phyloP scores from a whole-genome alignment of 2,329 filamentous ascomycete genomes.

The Beauveria asiatica region DNA sequence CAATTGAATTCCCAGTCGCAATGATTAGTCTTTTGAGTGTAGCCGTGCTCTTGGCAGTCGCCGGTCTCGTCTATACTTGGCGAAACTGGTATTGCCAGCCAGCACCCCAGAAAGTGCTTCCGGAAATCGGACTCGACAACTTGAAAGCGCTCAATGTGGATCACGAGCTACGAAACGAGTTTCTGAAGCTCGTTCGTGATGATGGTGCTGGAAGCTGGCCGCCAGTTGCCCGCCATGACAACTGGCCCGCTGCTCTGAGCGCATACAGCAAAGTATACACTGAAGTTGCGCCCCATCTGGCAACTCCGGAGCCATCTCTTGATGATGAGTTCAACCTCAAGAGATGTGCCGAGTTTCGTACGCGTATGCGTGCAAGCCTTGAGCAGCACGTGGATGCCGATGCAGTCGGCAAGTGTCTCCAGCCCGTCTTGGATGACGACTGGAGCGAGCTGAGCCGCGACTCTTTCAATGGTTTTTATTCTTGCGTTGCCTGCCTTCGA shows the following conservation, averaged over 20 bases:
- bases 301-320: neutral
- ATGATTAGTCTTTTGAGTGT: neutral
- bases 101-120: neutral
- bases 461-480: constrained; percentile 5
- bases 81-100: neutral
- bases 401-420: neutral
- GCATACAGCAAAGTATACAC: neutral
- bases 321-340: neutral
- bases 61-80: neutral
- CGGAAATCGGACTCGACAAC: neutral
- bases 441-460: neutral
- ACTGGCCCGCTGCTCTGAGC: neutral
- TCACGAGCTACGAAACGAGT: neutral
- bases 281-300: neutral
- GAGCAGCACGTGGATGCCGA: neutral
- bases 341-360: neutral
- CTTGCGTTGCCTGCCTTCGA: neutral
- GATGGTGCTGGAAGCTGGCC: constrained; percentile 2
- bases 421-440: neutral
- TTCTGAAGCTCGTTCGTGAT: neutral
- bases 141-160: neutral
- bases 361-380: neutral
- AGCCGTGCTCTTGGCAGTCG: neutral
- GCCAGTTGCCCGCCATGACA: neutral
- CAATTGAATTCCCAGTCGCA: no score